phyloP scores from a whole-genome alignment of 306 rosid species.

The Oemleria cerasiformis region DNA sequence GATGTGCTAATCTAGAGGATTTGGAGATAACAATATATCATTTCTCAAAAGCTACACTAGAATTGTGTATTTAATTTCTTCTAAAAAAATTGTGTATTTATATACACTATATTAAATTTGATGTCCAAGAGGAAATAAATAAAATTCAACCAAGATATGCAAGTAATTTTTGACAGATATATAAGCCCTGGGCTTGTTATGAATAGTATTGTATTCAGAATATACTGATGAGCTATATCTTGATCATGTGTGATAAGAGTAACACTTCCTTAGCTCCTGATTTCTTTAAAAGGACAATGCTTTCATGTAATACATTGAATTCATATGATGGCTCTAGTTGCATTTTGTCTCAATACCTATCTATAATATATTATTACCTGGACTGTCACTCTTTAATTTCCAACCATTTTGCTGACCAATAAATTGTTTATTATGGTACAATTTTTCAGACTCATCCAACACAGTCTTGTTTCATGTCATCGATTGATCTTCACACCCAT shows the following conservation, averaged over 20 bases:
- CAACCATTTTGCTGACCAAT: constrained; percentile 2
- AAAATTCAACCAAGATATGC: no score
- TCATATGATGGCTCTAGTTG: not conserved
- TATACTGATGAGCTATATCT: no score
- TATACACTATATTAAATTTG: no score
- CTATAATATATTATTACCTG: not conserved
- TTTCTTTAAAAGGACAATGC: not conserved
- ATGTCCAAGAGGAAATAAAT: no score
- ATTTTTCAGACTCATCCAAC: constrained; percentile 90
- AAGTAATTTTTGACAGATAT: no score
- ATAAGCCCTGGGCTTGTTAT: no score
- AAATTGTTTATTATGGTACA: not conserved
- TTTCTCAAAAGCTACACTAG: no score
- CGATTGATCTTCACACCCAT: constrained; percentile 95
- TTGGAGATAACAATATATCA: no score
- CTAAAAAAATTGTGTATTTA: no score
- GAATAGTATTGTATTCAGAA: no score
- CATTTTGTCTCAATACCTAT: not conserved
- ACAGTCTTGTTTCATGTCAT: constrained; percentile 99
- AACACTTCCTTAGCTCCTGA: not conserved
- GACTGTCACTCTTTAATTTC: not conserved
- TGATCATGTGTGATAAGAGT: not conserved
- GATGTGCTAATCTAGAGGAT: no score
- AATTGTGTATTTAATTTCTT: no score
- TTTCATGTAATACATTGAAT: not conserved